Percentiles rank a stretch among this genome's conserved stretches.
phyloP scores from a whole-genome alignment of 2,329 filamentous ascomycete genomes.

The Phaeomoniella chlamydospora region DNA sequence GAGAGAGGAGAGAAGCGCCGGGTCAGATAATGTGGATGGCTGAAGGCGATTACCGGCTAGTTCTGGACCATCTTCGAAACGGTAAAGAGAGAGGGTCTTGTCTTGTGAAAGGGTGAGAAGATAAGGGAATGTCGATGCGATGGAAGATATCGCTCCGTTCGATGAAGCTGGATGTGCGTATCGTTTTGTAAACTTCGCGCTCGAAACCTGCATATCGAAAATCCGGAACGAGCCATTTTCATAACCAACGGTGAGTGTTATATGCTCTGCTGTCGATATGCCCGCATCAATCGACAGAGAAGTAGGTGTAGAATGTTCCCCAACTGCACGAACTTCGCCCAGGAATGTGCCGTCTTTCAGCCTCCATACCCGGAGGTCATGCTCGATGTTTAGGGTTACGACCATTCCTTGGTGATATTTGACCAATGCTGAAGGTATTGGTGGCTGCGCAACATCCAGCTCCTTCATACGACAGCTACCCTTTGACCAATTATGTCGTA shows the following conservation, averaged over 20 bases:
- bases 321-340: not conserved
- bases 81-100: conserved; percentile 64
- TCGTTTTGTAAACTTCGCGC: conserved; percentile 28
- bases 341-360: conserved; percentile 36
- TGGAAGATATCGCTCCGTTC: conserved; percentile 51
- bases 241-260: conserved; percentile 57
- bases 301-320: conserved; percentile 28
- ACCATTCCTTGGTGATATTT: conserved; percentile 65
- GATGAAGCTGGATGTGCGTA: conserved; percentile 49
- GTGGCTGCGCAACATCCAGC: conserved; percentile 45
- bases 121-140: conserved; percentile 63
- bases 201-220: conserved; percentile 43
- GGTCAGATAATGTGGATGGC: conserved; percentile 2
- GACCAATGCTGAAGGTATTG: conserved; percentile 51
- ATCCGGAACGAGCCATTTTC: conserved; percentile 56
- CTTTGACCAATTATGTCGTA: conserved; percentile 80
- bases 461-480: conserved; percentile 72
- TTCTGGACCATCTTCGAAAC: conserved; percentile 26
- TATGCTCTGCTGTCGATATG: conserved; percentile 24
- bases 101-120: conserved; percentile 63
- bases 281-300: conserved; percentile 49
- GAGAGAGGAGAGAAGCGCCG: conserved; percentile 59
- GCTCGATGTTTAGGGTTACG: conserved; percentile 55
- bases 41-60: conserved; percentile 2
- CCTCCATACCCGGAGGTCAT: conserved; percentile 68